A percentile compares a stretch with the other conserved stretches of the same genome.
phyloP scores from a whole-genome alignment of 768 basidiomycete species.

The Dacryopinax primogenitus region DNA sequence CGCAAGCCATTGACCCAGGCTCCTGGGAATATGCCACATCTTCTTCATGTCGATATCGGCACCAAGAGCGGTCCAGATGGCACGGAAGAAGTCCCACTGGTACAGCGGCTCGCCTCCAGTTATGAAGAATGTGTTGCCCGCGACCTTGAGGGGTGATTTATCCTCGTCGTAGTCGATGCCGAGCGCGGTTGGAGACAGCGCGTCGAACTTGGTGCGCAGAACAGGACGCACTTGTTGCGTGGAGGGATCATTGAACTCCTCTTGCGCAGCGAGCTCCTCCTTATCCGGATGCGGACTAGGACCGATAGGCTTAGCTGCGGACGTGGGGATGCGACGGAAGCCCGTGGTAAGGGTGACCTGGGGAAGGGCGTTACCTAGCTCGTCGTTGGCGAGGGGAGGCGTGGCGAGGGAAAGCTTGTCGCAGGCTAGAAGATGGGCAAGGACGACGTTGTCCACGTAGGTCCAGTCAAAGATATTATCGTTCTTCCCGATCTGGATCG shows the following conservation, averaged over 20 bases:
- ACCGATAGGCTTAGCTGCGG: constrained; percentile 65
- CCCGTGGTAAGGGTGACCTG: constrained; percentile 54
- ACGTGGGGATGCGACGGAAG: constrained; percentile 59
- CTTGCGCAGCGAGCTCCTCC: constrained; percentile 36
- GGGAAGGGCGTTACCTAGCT: constrained; percentile 35
- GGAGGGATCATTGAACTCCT: constrained; percentile 38
- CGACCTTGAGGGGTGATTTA: constrained; percentile 52
- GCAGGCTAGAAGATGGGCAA: constrained; percentile 85
- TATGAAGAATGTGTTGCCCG: constrained; percentile 90
- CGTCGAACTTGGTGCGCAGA: constrained; percentile 70
- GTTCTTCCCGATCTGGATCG: constrained; percentile 89
- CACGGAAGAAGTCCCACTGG: constrained; percentile 87
- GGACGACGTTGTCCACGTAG: constrained; percentile 89
- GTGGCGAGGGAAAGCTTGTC: constrained; percentile 54
- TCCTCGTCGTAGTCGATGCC: constrained; percentile 36
- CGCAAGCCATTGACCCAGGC: constrained; percentile 59
- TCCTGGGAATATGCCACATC: constrained; percentile 42
- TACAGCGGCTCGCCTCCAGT: constrained; percentile 92
- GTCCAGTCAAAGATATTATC: constrained; percentile 92
- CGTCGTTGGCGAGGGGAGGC: constrained; percentile 34
- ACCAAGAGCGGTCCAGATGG: constrained; percentile 58
- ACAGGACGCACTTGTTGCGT: constrained; percentile 38
- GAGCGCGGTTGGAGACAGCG: constrained; percentile 48
- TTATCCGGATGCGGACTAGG: constrained; percentile 57
- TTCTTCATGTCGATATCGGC: constrained; percentile 31